These are phyloP conservation scores for Termitomyces sp. DNA, from an alignment of 768 basidiomycete genomes.

Conservation along the genomic window DNA sequence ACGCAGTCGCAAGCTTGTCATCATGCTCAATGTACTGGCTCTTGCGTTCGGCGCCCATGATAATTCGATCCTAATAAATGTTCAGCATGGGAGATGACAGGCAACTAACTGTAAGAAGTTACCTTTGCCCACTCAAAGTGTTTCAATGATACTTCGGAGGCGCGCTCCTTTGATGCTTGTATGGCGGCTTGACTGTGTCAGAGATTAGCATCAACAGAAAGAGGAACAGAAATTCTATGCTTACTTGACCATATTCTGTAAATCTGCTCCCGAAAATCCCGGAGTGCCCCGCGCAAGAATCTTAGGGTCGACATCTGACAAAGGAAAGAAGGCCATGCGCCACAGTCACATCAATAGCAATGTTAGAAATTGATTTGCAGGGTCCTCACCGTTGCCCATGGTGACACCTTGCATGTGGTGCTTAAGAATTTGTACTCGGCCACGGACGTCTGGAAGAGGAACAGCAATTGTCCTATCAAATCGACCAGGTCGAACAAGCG, in stretches of 20 bases:
- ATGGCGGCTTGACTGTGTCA: slow-evolving; percentile 82
- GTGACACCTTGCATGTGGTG: slow-evolving; percentile 88
- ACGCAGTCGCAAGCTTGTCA: slow-evolving; percentile 87
- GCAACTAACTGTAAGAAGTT: background rate
- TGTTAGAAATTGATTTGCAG: slow-evolving; percentile 8
- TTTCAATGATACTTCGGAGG: slow-evolving; percentile 63
- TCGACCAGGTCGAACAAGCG: slow-evolving; percentile 92
- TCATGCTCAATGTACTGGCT: slow-evolving; percentile 87
- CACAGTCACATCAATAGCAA: slow-evolving; percentile 8
- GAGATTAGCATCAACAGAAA: slow-evolving; percentile 11
- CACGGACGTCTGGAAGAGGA: slow-evolving; percentile 92
- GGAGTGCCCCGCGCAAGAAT: slow-evolving; percentile 91
- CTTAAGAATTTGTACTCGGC: slow-evolving; percentile 86
- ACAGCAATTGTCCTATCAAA: slow-evolving; percentile 94
- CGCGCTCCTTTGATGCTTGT: slow-evolving; percentile 86
- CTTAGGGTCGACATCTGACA: slow-evolving; percentile 75
- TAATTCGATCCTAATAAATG: slow-evolving; percentile 71
- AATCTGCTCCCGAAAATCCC: slow-evolving; percentile 95
- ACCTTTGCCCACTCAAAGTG: slow-evolving; percentile 99
- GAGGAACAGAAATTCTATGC: slow-evolving; percentile 24
- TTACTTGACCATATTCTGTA: slow-evolving; percentile 96
- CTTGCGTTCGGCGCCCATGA: slow-evolving; percentile 96
- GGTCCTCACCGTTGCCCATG: slow-evolving; percentile 48
- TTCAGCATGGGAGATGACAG: background rate
- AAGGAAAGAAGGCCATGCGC: slow-evolving; percentile 14